These are phyloP conservation scores for Zizania latifolia DNA, from an alignment of 176 grass and related monocot species.

Conservation along the genomic window DNA sequence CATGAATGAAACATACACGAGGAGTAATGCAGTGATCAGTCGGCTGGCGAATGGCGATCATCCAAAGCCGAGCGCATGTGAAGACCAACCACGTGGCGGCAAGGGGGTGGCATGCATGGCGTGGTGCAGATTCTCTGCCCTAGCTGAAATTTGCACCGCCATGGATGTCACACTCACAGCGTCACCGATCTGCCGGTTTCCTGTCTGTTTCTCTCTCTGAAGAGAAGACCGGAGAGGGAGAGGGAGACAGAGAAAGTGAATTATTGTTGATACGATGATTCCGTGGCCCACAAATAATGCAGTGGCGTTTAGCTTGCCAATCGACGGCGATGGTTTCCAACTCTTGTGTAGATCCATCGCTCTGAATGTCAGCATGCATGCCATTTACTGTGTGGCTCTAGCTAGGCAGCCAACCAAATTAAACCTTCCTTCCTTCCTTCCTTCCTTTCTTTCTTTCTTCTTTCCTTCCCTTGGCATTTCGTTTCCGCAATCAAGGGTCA, in stretches of 20 bases:
- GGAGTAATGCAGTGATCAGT: no score
- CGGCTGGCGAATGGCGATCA: no score
- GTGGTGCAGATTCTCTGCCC: no score
- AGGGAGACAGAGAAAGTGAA: neutral
- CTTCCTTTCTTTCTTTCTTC: no score
- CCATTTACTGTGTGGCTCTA: neutral
- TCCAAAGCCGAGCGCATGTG: no score
- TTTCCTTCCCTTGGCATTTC: no score
- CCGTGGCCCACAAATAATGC: neutral
- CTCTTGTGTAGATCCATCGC: neutral
- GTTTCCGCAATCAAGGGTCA: no score
- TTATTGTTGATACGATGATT: neutral
- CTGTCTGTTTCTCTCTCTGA: neutral
- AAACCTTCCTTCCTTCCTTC: no score
- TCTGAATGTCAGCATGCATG: neutral
- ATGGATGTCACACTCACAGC: no score
- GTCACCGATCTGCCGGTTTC: no score
- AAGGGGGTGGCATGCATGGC: no score
- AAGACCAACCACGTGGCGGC: neutral
- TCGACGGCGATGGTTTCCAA: neutral
- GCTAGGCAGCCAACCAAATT: neutral
- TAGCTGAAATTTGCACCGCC: neutral
- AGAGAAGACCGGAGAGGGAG: neutral
- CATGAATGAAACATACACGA: no score
- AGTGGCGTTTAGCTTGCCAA: neutral